A percentile compares a stretch with the other conserved stretches of the same genome.
phyloP scores from a whole-genome alignment of 2,329 filamentous ascomycete species.

The Hypoxylon sp. region DNA sequence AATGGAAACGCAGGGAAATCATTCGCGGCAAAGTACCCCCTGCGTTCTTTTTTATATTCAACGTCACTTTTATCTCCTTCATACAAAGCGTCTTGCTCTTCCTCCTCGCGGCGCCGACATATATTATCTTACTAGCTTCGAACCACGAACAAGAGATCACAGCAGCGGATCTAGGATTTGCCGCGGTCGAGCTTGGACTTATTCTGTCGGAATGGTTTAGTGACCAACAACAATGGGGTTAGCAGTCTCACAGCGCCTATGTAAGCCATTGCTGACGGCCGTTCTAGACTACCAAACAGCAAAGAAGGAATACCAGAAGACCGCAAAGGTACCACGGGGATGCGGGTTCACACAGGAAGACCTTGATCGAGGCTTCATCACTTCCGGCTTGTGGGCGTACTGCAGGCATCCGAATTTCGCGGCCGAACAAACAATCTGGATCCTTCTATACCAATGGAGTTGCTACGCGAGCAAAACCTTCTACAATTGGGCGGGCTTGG shows the following conservation, averaged over 20 bases:
- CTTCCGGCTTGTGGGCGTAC: conserved; percentile 86
- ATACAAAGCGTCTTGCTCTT: conserved; percentile 87
- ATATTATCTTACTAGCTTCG: conserved; percentile 82
- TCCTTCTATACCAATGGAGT: conserved; percentile 88
- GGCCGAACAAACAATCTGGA: conserved; percentile 92
- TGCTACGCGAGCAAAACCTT: conserved; percentile 79
- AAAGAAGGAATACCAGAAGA: conserved; percentile 81
- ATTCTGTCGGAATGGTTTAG: conserved; percentile 81
- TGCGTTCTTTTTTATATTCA: conserved; percentile 84
- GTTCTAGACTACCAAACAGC: conserved; percentile 80
- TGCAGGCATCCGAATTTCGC: conserved; percentile 96
- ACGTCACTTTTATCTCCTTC: conserved; percentile 89
- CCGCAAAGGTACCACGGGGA: conserved; percentile 76
- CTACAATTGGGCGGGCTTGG: conserved; percentile 84
- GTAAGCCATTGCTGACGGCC: conserved; percentile 35
- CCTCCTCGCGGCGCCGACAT: conserved; percentile 81
- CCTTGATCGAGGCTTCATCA: conserved; percentile 90
- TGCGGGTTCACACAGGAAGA: conserved; percentile 78
- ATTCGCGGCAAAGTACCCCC: conserved; percentile 76
- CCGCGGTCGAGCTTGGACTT: conserved; percentile 63
- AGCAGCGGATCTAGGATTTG: conserved; percentile 64
- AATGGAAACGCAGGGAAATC: conserved; percentile 69
- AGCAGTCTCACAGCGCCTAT: conserved; percentile 47
- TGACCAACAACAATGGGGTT: conserved; percentile 93
- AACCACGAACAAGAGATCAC: conserved; percentile 69